Evolutionary conservation across 1,284 basidiomycete species (phyloP).

Genomic region (Trametes versicolor): DNA sequence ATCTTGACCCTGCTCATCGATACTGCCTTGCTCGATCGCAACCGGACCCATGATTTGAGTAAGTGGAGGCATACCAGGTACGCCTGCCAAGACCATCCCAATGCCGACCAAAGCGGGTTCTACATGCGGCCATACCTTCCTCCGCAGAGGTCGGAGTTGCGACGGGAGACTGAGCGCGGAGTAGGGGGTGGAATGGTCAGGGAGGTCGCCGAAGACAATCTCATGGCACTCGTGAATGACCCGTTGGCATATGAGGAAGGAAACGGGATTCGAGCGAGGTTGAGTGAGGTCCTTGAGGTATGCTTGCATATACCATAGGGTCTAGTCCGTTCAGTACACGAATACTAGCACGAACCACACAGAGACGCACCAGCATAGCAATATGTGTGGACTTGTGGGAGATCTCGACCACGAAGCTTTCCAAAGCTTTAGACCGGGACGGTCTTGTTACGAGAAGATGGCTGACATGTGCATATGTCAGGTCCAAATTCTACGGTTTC

Average conservation of each 20-base stretch:
- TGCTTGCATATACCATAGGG: constrained; percentile 98
- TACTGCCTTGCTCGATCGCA: constrained; percentile 89
- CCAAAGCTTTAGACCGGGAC: constrained; percentile 89
- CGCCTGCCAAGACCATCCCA: constrained; percentile 82
- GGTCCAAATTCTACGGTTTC: constrained; percentile 21
- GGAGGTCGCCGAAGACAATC: constrained; percentile 94
- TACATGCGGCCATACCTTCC: constrained; percentile 77
- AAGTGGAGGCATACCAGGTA: constrained; percentile 81
- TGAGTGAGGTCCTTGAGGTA: constrained; percentile 87
- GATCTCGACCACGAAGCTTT: constrained; percentile 89
- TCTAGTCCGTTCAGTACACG: constrained; percentile 60
- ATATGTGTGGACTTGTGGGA: constrained; percentile 92
- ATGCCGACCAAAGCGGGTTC: constrained; percentile 89
- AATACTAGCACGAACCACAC: constrained; percentile 37
- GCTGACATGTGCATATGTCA: constrained; percentile 52
- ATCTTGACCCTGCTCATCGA: constrained; percentile 62
- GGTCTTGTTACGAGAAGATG: constrained; percentile 93
- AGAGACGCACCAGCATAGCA: constrained; percentile 83
- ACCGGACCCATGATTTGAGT: constrained; percentile 82
- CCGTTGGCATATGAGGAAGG: constrained; percentile 94
- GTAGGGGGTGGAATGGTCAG: constrained; percentile 75
- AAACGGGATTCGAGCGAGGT: constrained; percentile 71
- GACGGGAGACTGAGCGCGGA: constrained; percentile 58
- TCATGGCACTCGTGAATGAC: constrained; percentile 94
- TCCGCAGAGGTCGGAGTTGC: constrained; percentile 59